phyloP scores from a whole-genome alignment of 139 green algal species.

The Chlorella sp. region DNA sequence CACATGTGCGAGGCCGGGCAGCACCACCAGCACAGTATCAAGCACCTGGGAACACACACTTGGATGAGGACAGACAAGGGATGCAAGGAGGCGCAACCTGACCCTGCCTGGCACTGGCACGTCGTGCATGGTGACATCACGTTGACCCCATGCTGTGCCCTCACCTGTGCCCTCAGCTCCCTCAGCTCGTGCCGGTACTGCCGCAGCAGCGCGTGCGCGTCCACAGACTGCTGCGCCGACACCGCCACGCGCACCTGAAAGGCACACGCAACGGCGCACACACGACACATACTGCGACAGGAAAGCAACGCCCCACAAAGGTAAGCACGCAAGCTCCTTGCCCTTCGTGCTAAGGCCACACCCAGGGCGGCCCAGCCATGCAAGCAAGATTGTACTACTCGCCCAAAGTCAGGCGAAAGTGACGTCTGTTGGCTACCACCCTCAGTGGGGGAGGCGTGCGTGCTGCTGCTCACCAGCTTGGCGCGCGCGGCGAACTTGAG shows the following conservation, averaged over 20 bases:
- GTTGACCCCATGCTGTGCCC: not conserved
- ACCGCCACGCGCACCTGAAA: constrained; percentile 23
- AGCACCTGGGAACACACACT: not conserved
- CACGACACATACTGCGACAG: no score
- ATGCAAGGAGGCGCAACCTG: not conserved
- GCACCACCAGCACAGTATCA: not conserved
- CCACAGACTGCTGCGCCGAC: constrained; percentile 65
- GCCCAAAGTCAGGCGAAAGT: no score
- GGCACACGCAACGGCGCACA: no score
- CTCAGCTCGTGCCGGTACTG: constrained; percentile 80
- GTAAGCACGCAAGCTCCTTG: no score
- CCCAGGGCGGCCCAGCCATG: no score
- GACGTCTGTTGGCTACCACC: no score
- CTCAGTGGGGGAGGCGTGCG: no score
- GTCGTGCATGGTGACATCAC: not conserved
- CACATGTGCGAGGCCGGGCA: not conserved
- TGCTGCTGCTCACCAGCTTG: constrained; percentile 85
- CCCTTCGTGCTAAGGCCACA: no score
- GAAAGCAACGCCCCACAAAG: no score
- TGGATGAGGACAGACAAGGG: not conserved
- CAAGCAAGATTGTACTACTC: no score
- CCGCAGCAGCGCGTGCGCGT: constrained; percentile 72
- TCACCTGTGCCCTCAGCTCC: constrained; percentile 40
- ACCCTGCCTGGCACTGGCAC: not conserved
- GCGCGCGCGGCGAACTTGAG: constrained; percentile 93